Percentiles rank a stretch among this genome's conserved stretches.
phyloP scores from a whole-genome alignment of 257 asterid genomes.

The Verbena officinalis region DNA sequence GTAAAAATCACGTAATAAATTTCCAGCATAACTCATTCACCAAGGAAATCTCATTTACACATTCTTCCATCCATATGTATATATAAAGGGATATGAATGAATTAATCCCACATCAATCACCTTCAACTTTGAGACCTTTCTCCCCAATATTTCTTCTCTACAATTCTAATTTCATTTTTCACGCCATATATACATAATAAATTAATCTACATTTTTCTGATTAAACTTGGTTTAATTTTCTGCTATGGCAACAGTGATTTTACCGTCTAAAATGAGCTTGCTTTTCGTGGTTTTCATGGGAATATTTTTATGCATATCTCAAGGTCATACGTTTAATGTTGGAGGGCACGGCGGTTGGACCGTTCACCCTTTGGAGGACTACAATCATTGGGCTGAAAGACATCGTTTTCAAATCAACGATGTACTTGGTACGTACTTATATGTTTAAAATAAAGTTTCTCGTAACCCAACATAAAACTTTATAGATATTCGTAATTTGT shows the following conservation, averaged over 20 bases:
- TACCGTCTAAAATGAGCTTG: conserved; percentile 17
- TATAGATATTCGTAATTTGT: too few relatives aligned
- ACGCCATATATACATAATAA: neutral
- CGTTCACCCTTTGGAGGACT: conserved; percentile 35
- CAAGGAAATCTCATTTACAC: neutral
- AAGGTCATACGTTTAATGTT: conserved; percentile 42
- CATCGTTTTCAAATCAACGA: conserved; percentile 48
- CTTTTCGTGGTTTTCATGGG: conserved; percentile 31
- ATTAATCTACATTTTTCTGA: neutral
- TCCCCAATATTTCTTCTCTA: neutral
- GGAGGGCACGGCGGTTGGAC: conserved; percentile 56
- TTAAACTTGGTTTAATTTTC: neutral
- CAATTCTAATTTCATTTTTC: neutral
- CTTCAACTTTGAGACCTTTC: neutral
- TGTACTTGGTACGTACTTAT: conserved; percentile 33
- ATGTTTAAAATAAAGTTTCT: too few relatives aligned
- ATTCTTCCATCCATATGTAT: neutral
- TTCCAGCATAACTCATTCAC: conserved; percentile 1
- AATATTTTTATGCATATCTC: conserved; percentile 27
- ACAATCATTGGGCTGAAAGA: conserved; percentile 41
- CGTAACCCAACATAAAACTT: too few relatives aligned
- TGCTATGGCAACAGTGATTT: conserved; percentile 18
- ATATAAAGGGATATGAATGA: conserved; percentile 8
- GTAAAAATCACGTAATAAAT: conserved; percentile 16
- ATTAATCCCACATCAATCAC: neutral